Evolutionary conservation across 2,329 filamentous ascomycete genomes (phyloP), one percentile per base, ranked within the genome.

Genomic region (Leptographium flavum): DNA sequence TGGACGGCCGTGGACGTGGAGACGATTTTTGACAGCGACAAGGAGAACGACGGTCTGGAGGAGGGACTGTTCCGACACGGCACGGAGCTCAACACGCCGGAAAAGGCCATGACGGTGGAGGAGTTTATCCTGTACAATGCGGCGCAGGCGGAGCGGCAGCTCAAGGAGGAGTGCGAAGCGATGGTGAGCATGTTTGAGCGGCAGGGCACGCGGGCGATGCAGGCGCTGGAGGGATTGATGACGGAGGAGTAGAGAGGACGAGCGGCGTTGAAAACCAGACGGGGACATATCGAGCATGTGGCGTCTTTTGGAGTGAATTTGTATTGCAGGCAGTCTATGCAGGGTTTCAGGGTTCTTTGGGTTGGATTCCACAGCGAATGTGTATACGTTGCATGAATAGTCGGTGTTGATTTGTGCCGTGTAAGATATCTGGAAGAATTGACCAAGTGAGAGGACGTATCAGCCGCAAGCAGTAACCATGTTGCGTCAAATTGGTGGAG

Each of bases 51-150:
- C 45, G 61, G 63, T 0, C 65, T 67, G 3, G 65, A 66, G 2
- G 65, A 65, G 17, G 61, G 64, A 10, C 64, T 76, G 23, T 58
- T 81, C 15, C 68, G 66, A 46, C 67, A 71, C 33, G 77, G 75
- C 13, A 69, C 69, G 1, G 74, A 74, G 14, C 63, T 98, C 44
- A 81, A 75, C 2, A 83, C 73, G 44, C 75, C 79, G 0, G 92
- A 96, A 66, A 87, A 83, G 67, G 69, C 73, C 32, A 94, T 98
- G 88, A 90, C 80, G 5, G 86, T 96, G 0, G 87, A 94, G 60
- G 80, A 95, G 61, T 98, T 90, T 87, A 83, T 98, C 33, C 69
- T 79, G 47, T 75, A 81, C 62, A 88, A 92, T 53, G 92, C 92
- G 0, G 73, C 74, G 49, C 70, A 81, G 57, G 87, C 85, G 0